A percentile compares a stretch with the other conserved stretches of the same genome.
These are phyloP conservation scores for Lactuca sativa DNA, from an alignment of 129 eudicot species.

Conservation along the genomic window DNA sequence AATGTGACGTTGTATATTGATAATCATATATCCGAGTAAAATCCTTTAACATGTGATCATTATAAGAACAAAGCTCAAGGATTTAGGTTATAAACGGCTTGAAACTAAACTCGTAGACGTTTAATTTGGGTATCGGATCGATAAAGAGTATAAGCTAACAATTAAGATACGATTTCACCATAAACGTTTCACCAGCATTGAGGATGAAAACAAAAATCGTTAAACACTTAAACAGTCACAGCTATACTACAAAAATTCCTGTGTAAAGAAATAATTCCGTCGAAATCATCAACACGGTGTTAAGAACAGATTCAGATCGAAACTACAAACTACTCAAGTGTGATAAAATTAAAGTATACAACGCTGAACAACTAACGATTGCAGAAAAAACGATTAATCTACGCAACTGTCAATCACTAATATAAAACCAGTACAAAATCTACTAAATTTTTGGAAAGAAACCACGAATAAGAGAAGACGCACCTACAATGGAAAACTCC, in stretches of 20 bases:
- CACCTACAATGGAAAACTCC: conserved; percentile 1
- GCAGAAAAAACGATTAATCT: not conserved
- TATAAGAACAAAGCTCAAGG: not conserved
- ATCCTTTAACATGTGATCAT: too few species aligned
- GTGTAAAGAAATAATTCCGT: not conserved
- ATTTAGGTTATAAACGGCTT: too few species aligned
- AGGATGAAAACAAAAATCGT: not conserved
- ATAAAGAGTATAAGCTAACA: not conserved
- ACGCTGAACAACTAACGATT: not conserved
- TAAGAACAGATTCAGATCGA: not conserved
- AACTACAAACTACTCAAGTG: not conserved
- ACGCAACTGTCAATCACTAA: not conserved
- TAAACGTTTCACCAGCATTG: not conserved
- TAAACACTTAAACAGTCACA: not conserved
- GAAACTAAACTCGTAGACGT: not conserved
- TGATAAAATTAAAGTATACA: not conserved
- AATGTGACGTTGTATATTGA: too few species aligned
- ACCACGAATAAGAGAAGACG: not conserved
- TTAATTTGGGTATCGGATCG: not conserved
- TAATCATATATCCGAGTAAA: too few species aligned
- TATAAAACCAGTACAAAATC: not conserved
- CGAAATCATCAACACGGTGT: conserved; percentile 1
- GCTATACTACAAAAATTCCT: not conserved
- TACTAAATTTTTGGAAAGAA: not conserved
- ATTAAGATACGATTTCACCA: not conserved